Evolutionary conservation across 2,329 filamentous ascomycete genomes (phyloP).

Genomic region (Microdochium bolleyi): DNA sequence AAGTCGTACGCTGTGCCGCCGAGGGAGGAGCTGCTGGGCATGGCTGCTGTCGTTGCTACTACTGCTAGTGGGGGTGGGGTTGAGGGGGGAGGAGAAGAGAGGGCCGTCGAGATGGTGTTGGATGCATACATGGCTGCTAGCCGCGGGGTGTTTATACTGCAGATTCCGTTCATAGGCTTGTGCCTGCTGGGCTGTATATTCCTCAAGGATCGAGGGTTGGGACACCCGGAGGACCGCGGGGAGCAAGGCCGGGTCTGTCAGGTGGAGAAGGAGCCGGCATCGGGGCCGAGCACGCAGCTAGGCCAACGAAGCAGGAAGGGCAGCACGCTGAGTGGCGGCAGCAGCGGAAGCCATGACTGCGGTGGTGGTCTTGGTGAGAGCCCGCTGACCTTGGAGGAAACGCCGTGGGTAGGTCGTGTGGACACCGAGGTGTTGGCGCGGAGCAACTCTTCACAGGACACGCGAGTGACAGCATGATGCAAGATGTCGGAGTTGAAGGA

Average conservation of each 20-base stretch:
- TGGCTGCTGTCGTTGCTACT: no score
- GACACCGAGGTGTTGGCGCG: no score
- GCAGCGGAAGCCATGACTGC: not conserved
- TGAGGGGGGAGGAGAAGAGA: not conserved
- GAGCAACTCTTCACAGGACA: no score
- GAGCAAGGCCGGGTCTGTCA: not conserved
- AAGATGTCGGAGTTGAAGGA: no score
- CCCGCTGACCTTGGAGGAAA: no score
- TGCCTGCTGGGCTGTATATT: slow-evolving; percentile 42
- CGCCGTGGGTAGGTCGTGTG: no score
- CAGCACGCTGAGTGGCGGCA: not conserved
- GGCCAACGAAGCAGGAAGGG: not conserved
- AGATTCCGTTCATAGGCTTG: slow-evolving; percentile 42
- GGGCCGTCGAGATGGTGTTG: slow-evolving; percentile 24
- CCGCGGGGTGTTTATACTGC: slow-evolving; percentile 46
- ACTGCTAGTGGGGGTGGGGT: no score
- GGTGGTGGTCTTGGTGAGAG: not conserved
- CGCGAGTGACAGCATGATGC: no score
- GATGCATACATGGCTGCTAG: slow-evolving; percentile 45
- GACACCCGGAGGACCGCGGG: slow-evolving; percentile 12
- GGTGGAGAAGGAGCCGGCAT: not conserved
- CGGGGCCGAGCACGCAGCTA: not conserved
- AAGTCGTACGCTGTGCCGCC: slow-evolving; percentile 18
- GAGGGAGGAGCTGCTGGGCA: not conserved
- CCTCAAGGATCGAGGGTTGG: slow-evolving; percentile 41